Conservation (phyloP, 1,284 basidiomycete species). For the Tylopilus sp. region DNA sequence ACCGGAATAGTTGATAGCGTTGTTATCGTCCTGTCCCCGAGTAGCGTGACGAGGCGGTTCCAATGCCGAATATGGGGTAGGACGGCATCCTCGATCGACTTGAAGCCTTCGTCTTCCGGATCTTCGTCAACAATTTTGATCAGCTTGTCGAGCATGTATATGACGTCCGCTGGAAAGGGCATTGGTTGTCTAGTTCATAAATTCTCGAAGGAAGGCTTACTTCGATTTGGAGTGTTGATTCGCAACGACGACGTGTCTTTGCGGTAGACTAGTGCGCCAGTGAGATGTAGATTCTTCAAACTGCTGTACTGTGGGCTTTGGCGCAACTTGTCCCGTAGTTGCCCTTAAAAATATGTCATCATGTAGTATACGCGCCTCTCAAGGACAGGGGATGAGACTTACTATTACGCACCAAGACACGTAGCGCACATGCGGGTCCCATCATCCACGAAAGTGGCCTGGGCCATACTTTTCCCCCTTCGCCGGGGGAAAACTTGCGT, state of each 20-base stretch:
- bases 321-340: constrained; percentile 8
- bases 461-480: too few species aligned
- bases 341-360: constrained; percentile 26
- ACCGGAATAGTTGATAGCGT: not conserved
- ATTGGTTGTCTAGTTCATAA: not conserved
- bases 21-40: not conserved
- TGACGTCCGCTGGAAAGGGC: constrained; percentile 26
- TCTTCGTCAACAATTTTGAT: constrained; percentile 36
- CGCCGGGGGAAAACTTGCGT: too few species aligned
- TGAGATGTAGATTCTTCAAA: constrained; percentile 31
- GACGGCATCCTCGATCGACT: constrained; percentile 30
- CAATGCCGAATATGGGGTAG: constrained; percentile 17
- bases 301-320: constrained; percentile 19
- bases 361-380: not conserved
- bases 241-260: constrained; percentile 24
- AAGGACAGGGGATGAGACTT: not conserved
- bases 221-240: constrained; percentile 31
- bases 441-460: too few species aligned
- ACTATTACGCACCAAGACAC: not conserved
- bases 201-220: constrained; percentile 4
- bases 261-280: constrained; percentile 28
- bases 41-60: constrained; percentile 8
- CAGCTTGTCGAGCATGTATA: constrained; percentile 37
- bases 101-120: constrained; percentile 22
- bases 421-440: too few species aligned